Evolutionary conservation across 1,139 yeast species (phyloP), one percentile per base, ranked within the genome.

Genomic region (Scheffersomyces segobiensis): DNA sequence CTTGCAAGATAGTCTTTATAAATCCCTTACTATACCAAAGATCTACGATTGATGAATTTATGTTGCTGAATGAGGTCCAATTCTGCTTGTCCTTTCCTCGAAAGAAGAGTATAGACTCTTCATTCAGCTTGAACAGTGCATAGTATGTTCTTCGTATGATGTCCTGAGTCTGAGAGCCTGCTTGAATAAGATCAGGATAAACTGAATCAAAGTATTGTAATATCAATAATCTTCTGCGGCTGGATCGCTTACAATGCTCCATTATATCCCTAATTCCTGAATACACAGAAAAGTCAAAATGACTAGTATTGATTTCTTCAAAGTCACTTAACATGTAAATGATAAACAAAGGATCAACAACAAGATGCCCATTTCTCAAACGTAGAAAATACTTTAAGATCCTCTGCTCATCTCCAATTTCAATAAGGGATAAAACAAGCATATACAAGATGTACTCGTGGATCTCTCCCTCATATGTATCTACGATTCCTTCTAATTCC

Each of bases 321-420:
- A 57, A 55, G 19, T 49, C 53, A 24, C 56, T 58, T 5, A 63
- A 46, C 3, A 66, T 18, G 22, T 57, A 56, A 14, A 67, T 52
- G 3, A 68, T 58, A 26, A 69, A 60, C 6, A 56, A 51, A 1
- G 73, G 71, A 49, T 63, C 60, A 4, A 69, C 53, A 8, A 64
- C 39, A 10, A 67, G 58, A 3, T 56, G 56, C 4, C 66, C 67
- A 18, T 58, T 55, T 52, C 58, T 62, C 24, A 62, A 57, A 32
- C 65, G 57, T 5, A 59, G 56, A 14, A 63, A 53, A 50, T 61
- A 63, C 50, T 60, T 55, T 46, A 63, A 53, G 19, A 63, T 46
- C 3, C 55, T 55, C 2, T 59, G 62, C 50, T 56, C 58, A 7
- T 58, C 51, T 17, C 55, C 57, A 10, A 42, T 39, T 18, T 57